Evolutionary conservation across 2,329 filamentous ascomycete genomes (phyloP).

Genomic region (Trichoderma asperellum): DNA sequence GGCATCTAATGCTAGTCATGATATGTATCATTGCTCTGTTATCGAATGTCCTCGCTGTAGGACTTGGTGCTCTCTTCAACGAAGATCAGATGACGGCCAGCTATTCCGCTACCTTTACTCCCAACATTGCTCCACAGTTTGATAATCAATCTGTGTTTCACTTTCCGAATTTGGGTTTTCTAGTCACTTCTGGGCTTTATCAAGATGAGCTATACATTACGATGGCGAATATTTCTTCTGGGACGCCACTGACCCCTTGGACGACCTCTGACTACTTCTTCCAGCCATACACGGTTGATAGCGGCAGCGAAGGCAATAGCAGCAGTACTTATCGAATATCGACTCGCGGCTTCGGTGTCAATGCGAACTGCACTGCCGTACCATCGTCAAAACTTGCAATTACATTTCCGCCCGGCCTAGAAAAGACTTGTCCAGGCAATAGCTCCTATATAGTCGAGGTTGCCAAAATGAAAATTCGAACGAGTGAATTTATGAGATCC

Average conservation of each 20-base stretch:
- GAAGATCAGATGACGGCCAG: slow-evolving; percentile 35
- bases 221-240: slow-evolving; percentile 50
- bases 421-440: not conserved
- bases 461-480: not conserved
- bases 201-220: slow-evolving; percentile 40
- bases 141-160: slow-evolving; percentile 31
- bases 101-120: slow-evolving; percentile 29
- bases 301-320: not conserved
- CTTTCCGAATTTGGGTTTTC: not conserved
- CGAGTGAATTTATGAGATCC: not conserved
- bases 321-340: slow-evolving; percentile 12
- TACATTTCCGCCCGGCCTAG: not conserved
- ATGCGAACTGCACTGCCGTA: slow-evolving; percentile 33
- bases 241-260: slow-evolving; percentile 55
- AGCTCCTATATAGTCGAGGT: not conserved
- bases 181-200: too few relatives aligned
- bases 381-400: slow-evolving; percentile 1
- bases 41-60: slow-evolving; percentile 57
- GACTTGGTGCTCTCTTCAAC: slow-evolving; percentile 55
- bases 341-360: slow-evolving; percentile 39
- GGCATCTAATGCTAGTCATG: slow-evolving; percentile 51
- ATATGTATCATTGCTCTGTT: slow-evolving; percentile 55
- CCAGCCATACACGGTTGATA: not conserved
- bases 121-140: slow-evolving; percentile 31
- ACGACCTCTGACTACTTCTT: slow-evolving; percentile 45